Evolutionary conservation across 805 yeast genomes (phyloP), one percentile per base, ranked within the genome.

Genomic region (Teunomyces tritomae): DNA sequence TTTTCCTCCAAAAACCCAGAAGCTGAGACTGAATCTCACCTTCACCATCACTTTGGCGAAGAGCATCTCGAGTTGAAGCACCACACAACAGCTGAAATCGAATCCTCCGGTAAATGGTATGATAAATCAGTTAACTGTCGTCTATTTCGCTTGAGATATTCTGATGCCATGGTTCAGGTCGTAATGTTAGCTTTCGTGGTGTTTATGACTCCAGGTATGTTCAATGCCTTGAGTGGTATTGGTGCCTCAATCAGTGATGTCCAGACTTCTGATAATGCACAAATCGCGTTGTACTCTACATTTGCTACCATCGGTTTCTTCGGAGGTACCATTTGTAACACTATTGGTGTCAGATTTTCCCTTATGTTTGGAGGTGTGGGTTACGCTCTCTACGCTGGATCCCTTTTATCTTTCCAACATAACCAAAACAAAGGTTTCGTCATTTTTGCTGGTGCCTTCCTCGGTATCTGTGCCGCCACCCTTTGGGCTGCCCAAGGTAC

Each of bases 401-500:
- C 83, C 20, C 71, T 80, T 47, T 68, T 80, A 46, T 68, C 75
- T 50, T 81, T 65, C 61, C 66, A 70, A 57, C 76, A 76, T 52
- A 71, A 65, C 47, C 61, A 65, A 43, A 79, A 78, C 55, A 63
- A 59, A 9, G 84, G 82, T 6, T 80, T 78, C 57, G 77, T 74
- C 45, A 73, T 80, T 46, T 78, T 78, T 52, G 74, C 82, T 20
- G 84, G 84, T 40, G 83, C 83, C 17, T 73, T 71, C 58, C 68
- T 81, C 50, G 85, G 85, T 56, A 48, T 78, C 39, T 72, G 81
- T 62, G 85, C 85, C 8, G 70, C 79, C 34, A 60, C 71, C 40
- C 67, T 80, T 44, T 81, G 85, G 85, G 77, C 83, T 27, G 83
- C 83, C 29, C 84, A 79, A 58, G 81, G 82, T 44, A 65, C 79